Evolutionary conservation across 805 yeast genomes (phyloP), one percentile per base, ranked within the genome.

Genomic region (Saturnispora sanitii): DNA sequence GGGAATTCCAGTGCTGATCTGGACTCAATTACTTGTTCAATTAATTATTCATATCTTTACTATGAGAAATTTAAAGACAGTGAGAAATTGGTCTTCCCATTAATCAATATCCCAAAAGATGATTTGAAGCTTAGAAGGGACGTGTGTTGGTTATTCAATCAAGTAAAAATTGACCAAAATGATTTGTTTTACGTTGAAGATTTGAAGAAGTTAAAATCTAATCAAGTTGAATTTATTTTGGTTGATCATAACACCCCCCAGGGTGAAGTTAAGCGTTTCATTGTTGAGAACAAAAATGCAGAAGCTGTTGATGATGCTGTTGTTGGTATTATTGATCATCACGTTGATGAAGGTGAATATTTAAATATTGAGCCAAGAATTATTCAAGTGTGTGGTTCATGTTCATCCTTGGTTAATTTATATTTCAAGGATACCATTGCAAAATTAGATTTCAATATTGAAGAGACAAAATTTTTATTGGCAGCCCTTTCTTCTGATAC

Each of bases 1-100:
- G 96, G 96, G 1, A 87, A 87, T 54, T 92, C 86, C 52, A 75
- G 92, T 4, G 88, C 92, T 0, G 87, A 90, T 58, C 64, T 92
- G 63, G 98, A 90, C 58, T 88, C 96, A 0, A 81, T 87, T 25
- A 73, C 85, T 2, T 71, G 81, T 41, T 79, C 96, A 0, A 64
- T 92, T 4, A 54, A 82, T 3, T 82, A 78, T 53, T n/a, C n/a
- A n/a, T n/a, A n/a, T n/a, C n/a, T n/a, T n/a, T 78, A 95, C 0
- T 85, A 74, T 51, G 68, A 80, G 44, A 60, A 63, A 22, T 60
- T 67, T 40, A 12, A 28, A 4, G 28, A 15, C 4, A 41, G 59
- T 9, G 51, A 62, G 35, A 62, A 64, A 15, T 46, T 54, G 22
- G 54, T 50, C 7, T 55, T 82, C n/a, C 98, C 98, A 1, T 60